Conservation (phyloP, 208 protist genomes). For the Leishmania tropica region DNA sequence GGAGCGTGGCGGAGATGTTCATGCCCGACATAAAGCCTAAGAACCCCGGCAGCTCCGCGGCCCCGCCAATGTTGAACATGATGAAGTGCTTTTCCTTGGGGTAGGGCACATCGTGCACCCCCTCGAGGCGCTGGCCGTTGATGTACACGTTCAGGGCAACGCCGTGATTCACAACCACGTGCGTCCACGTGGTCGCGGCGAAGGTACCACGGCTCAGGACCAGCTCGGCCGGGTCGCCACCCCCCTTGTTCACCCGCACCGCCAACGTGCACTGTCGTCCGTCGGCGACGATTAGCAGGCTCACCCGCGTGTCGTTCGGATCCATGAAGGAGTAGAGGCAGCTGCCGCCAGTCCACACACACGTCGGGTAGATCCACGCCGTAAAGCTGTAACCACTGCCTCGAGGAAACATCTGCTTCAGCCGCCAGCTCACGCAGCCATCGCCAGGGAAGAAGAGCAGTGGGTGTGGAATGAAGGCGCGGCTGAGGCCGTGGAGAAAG, state of each 20-base stretch:
- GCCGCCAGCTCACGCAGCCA: slow-evolving; percentile 62
- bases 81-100: slow-evolving; percentile 64
- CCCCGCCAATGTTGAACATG: slow-evolving; percentile 66
- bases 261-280: slow-evolving; percentile 70
- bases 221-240: slow-evolving; percentile 23
- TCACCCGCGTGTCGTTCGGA: slow-evolving; percentile 42
- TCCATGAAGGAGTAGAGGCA: slow-evolving; percentile 79
- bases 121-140: slow-evolving; percentile 56
- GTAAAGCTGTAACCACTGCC: slow-evolving; percentile 74
- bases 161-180: slow-evolving; percentile 76
- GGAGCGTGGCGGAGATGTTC: slow-evolving; percentile 66
- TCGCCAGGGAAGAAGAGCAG: slow-evolving; percentile 73
- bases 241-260: slow-evolving; percentile 43
- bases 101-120: slow-evolving; percentile 48
- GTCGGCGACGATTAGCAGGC: slow-evolving; percentile 64
- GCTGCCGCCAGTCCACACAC: slow-evolving; percentile 75
- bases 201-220: slow-evolving; percentile 59
- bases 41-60: slow-evolving; percentile 56
- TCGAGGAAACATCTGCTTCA: slow-evolving; percentile 33
- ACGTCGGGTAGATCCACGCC: slow-evolving; percentile 80
- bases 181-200: slow-evolving; percentile 66
- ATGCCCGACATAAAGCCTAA: slow-evolving; percentile 72
- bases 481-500: slow-evolving; percentile 65
- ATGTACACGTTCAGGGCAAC: slow-evolving; percentile 68
- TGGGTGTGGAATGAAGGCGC: slow-evolving; percentile 39